Conservation (phyloP, 371 early-diverging fungal genomes). For the Rhizopus stolonifer region DNA sequence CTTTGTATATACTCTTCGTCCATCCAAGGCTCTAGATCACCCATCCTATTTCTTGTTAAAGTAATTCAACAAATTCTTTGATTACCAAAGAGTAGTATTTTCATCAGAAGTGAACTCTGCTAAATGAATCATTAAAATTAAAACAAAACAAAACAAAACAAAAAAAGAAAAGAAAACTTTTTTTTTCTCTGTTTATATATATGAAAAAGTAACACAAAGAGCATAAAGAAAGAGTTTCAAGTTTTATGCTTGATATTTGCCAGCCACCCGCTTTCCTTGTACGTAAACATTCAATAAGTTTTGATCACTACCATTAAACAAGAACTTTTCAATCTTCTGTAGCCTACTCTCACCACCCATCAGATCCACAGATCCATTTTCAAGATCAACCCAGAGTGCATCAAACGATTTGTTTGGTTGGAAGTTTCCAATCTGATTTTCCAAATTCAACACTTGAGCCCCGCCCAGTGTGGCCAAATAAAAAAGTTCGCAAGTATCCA, state of each 20-base stretch:
- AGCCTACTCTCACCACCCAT: conserved; percentile 45
- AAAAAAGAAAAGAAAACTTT: not conserved
- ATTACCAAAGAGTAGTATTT: not conserved
- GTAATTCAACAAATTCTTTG: not conserved
- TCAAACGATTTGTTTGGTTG: conserved; percentile 84
- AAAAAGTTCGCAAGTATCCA: conserved; percentile 62
- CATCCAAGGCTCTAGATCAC: conserved; percentile 81
- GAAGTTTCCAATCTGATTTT: conserved; percentile 79
- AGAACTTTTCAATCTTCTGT: conserved; percentile 61
- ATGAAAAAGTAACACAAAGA: not conserved
- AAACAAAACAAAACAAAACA: not conserved
- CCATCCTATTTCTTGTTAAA: conserved; percentile 75
- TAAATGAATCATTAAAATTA: not conserved
- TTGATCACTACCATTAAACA: conserved; percentile 66
- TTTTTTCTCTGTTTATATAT: not conserved
- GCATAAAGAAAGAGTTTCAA: not conserved
- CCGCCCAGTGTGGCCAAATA: conserved; percentile 92
- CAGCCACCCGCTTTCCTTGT: conserved; percentile 49
- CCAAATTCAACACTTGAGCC: conserved; percentile 75
- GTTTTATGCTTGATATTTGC: too few species aligned
- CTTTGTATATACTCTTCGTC: conserved; percentile 69
- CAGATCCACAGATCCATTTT: conserved; percentile 47
- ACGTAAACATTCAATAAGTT: conserved; percentile 61
- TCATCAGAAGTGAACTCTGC: not conserved
- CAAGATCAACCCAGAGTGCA: conserved; percentile 77